phyloP scores from a whole-genome alignment of 2,329 filamentous ascomycete species.

The Colletotrichum abscissum region DNA sequence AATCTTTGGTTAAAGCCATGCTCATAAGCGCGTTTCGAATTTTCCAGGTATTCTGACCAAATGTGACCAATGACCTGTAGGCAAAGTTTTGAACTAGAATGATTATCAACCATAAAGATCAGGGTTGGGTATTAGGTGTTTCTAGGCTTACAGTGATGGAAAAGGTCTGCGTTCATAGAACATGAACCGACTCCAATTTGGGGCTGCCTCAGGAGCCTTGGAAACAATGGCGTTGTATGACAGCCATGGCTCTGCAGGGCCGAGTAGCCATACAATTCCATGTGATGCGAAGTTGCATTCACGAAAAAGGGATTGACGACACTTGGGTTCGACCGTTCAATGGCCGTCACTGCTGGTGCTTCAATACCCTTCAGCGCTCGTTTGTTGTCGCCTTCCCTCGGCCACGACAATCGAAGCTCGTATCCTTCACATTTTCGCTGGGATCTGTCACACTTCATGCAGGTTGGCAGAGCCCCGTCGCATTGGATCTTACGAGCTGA shows the following conservation, averaged over 20 bases:
- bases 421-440: constrained; percentile 1
- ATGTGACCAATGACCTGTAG: constrained; percentile 3
- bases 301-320: neutral
- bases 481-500: constrained; percentile 15
- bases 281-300: neutral
- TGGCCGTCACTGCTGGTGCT: neutral
- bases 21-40: constrained; percentile 9
- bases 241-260: neutral
- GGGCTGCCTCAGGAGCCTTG: neutral
- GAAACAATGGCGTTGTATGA: neutral
- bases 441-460: neutral
- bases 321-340: fast-evolving
- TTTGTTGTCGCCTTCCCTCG: neutral
- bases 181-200: neutral
- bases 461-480: neutral
- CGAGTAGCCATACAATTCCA: constrained; percentile 5
- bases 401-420: constrained; percentile 12
- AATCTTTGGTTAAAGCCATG: neutral
- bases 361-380: neutral
- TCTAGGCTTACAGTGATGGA: constrained; percentile 10
- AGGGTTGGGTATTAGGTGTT: neutral
- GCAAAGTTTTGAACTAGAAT: neutral
- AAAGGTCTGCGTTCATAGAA: neutral
- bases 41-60: neutral
- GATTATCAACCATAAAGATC: neutral